phyloP scores from a whole-genome alignment of 2,329 filamentous ascomycete species.

The Hypoxylon sp. region DNA sequence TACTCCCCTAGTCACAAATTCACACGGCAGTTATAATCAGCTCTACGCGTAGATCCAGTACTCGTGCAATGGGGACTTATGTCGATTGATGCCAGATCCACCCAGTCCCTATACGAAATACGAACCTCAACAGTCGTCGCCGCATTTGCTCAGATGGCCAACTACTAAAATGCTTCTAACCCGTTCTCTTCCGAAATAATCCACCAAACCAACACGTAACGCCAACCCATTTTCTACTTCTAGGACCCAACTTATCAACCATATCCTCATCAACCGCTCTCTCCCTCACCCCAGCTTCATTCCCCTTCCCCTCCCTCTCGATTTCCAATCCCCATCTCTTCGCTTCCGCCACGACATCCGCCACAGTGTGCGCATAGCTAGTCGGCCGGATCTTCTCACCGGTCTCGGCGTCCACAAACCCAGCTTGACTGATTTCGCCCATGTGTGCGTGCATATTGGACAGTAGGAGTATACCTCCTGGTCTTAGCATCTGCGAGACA shows the following conservation, averaged over 20 bases:
- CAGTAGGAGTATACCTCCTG: constrained; percentile 67
- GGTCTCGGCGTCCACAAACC: constrained; percentile 68
- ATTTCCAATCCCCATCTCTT: constrained; percentile 61
- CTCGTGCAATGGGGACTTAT: too few species aligned
- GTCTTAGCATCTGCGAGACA: constrained; percentile 60
- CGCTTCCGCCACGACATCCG: constrained; percentile 67
- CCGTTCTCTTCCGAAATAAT: constrained; percentile 57
- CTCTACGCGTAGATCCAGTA: too few species aligned
- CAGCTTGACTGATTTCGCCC: constrained; percentile 71
- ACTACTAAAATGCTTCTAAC: background rate
- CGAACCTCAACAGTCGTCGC: background rate
- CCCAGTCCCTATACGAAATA: background rate
- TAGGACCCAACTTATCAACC: constrained; percentile 70
- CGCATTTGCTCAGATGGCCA: background rate
- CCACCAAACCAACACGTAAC: constrained; percentile 68
- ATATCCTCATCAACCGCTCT: constrained; percentile 66
- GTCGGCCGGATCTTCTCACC: constrained; percentile 71
- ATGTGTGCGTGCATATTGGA: constrained; percentile 79
- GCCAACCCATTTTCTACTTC: constrained; percentile 75
- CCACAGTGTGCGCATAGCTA: constrained; percentile 70
- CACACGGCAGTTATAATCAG: too few species aligned
- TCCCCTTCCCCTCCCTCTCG: constrained; percentile 53
- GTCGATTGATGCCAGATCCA: too few species aligned
- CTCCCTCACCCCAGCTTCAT: constrained; percentile 55
- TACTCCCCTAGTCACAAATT: too few species aligned